Evolutionary conservation across 805 yeast species (phyloP), one percentile per base, ranked within the genome.

Genomic region (Starmerella floricola): DNA sequence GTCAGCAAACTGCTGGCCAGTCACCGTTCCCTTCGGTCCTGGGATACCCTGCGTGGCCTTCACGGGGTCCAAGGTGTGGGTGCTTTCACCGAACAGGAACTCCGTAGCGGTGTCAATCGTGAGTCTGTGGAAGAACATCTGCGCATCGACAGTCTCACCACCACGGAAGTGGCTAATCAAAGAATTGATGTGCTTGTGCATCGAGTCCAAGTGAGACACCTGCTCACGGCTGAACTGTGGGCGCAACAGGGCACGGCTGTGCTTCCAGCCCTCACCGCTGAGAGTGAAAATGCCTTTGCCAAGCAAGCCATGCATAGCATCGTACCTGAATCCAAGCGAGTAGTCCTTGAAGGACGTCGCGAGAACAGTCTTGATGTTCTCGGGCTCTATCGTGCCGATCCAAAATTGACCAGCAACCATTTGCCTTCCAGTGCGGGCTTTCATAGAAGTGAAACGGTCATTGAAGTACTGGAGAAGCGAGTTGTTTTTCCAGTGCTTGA

Each of bases 251-350:
- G 59, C 48, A 18, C 61, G 51, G 23, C 57, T 51, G 46, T 57
- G 60, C 40, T 51, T 52, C 61, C 61, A 57, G 16, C 51, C 56
- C n/a, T 52, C 52, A 20, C 61, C 61, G 16, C 52, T 46, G 12
- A 52, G 49, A 4, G 60, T 54, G 43, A 57, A 57, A 19, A 57
- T 54, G 6, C 60, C 61, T 18, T 54, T 49, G 16, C 60, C 60
- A 13, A 57, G 46, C 21, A 56, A 36, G 2, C 52, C 47, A 30
- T 33, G 40, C 39, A 53, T 47, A 3, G 45, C 44, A 8, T 45
- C 47, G 44, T 50, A 47, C 27, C 61, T 53, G 38, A 45, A 36
- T 15, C 61, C 61, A 1, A 57, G 51, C 12, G 49, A 44, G 47
- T 45, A 57, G 41, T 57, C 59, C 33, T 51, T 50, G 49, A 54